Base-by-base conservation (phyloP, 148 eudicot genomes). In the Rhododendron vialii region DNA sequence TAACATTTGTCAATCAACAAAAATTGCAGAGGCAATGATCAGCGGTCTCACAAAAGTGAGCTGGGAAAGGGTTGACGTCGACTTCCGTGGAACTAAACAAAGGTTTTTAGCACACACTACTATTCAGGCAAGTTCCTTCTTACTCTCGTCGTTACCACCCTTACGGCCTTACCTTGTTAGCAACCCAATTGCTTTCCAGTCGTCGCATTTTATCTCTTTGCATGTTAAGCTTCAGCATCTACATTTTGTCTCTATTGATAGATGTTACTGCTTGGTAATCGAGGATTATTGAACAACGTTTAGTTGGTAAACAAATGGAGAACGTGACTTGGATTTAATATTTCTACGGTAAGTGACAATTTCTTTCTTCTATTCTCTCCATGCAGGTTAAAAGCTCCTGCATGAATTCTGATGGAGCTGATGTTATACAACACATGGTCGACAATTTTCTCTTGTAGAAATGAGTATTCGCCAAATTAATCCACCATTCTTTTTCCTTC, bases 11-110 rank as follows among this genome's bases (percentile, higher is more conserved):
- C 65, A 59, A 20, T 59, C 65, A 59, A 20, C 65, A 59, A 5
- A 78, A 73, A 79, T 83, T 90, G 86, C 63, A 90, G 96, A 95
- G 88, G 87, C 87, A 74, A 97, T 97, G 99, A 83, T 94, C 63
- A 89, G 89, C 82, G 91, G 88, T n/a, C 91, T 97, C 41, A 95
- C 91, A 77, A 91, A 85, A 84, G 22, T 97, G 83, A 91, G 89
- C 75, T 97, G 99, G 99, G 98, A 97, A 89, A 89, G 98, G 55
- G 90, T 97, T 78, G 99, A 97, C 87, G 98, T 97, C 0, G 93
- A 92, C 89, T 97, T 97, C 81, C 85, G 88, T 11, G 97, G 96
- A 86, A 95, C 92, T 50, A 91, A 77, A 89, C 97, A 96, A 81
- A 91, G 94, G 89, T 77, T 92, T 79, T 86, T 95, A 38, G 99